Percentiles rank a stretch among this genome's conserved stretches.
phyloP scores from a whole-genome alignment of 169 alveolate species.

The Fabrea salina region DNA sequence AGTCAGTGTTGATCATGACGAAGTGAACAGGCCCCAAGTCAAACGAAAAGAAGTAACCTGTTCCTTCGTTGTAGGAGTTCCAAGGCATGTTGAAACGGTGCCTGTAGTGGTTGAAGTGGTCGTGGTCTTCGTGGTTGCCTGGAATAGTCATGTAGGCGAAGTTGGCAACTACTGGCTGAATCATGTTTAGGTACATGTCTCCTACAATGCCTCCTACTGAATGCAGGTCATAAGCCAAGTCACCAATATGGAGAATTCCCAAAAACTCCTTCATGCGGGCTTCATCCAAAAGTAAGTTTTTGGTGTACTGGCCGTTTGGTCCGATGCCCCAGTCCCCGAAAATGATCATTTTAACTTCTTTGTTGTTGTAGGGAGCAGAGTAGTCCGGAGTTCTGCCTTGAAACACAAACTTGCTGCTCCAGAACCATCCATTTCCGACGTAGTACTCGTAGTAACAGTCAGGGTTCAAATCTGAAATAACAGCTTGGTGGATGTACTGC shows the following conservation, averaged over 20 bases:
- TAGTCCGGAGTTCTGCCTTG: slow-evolving; percentile 25
- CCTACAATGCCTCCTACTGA: not conserved
- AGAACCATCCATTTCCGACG: not conserved
- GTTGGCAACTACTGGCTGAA: slow-evolving; percentile 4
- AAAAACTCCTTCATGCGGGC: not conserved
- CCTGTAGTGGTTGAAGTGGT: not conserved
- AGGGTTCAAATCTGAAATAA: not conserved
- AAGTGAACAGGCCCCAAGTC: slow-evolving; percentile 15
- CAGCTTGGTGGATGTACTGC: slow-evolving; percentile 9
- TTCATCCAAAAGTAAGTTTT: not conserved
- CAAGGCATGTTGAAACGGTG: slow-evolving; percentile 19
- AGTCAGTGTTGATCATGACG: slow-evolving; percentile 11
- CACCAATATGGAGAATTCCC: slow-evolving; percentile 12
- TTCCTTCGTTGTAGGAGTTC: slow-evolving; percentile 12
- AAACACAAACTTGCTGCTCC: slow-evolving; percentile 5
- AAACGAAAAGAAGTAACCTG: slow-evolving; percentile 26
- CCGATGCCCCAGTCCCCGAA: slow-evolving; percentile 26
- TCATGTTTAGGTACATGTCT: not conserved
- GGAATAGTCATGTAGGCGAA: slow-evolving; percentile 27
- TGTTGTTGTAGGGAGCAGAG: not conserved
- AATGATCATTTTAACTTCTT: not conserved
- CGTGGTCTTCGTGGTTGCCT: slow-evolving; percentile 26
- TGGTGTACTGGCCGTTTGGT: not conserved
- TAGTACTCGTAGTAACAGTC: slow-evolving; percentile 12
- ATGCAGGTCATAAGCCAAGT: slow-evolving; percentile 22